These are phyloP conservation scores for Picea glauca DNA, from an alignment of 75 land plant species.

Conservation along the genomic window DNA sequence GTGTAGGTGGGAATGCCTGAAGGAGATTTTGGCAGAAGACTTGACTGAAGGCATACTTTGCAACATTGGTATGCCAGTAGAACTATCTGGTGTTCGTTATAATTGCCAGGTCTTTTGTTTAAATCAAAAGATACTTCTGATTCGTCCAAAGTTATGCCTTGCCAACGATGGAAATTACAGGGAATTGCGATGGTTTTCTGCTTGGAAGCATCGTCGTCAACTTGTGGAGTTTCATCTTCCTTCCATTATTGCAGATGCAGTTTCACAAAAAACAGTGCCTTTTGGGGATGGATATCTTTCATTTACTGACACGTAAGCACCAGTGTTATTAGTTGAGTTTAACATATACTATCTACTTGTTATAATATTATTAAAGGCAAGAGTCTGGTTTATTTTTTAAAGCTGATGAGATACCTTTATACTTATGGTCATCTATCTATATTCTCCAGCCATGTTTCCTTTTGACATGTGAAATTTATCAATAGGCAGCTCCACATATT, in stretches of 20 bases:
- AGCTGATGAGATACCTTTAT: not conserved
- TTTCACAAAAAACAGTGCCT: constrained; percentile 62
- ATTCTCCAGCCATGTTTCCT: not conserved
- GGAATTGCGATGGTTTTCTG: constrained; percentile 92
- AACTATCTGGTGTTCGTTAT: constrained; percentile 79
- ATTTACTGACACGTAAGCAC: constrained; percentile 78
- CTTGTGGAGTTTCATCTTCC: constrained; percentile 79
- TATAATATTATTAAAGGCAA: not conserved
- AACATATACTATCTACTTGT: too few relatives aligned
- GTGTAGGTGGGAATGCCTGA: constrained; percentile 94
- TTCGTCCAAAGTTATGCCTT: constrained; percentile 92
- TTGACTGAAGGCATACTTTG: constrained; percentile 87
- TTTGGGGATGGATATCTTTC: constrained; percentile 93
- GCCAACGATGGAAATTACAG: constrained; percentile 99
- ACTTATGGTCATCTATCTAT: not conserved
- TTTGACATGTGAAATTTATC: not conserved
- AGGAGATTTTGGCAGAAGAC: constrained; percentile 71
- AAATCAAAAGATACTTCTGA: constrained; percentile 76
- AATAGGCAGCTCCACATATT: not conserved
- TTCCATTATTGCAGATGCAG: constrained; percentile 43
- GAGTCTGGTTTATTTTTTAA: not conserved
- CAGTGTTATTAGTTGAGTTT: not conserved
- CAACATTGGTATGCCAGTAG: constrained; percentile 92
- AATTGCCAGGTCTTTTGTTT: constrained; percentile 92
- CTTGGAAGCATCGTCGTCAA: constrained; percentile 82